Evolutionary conservation across 2,329 filamentous ascomycete species (phyloP).

Genomic region (Aspergillus alliaceus): DNA sequence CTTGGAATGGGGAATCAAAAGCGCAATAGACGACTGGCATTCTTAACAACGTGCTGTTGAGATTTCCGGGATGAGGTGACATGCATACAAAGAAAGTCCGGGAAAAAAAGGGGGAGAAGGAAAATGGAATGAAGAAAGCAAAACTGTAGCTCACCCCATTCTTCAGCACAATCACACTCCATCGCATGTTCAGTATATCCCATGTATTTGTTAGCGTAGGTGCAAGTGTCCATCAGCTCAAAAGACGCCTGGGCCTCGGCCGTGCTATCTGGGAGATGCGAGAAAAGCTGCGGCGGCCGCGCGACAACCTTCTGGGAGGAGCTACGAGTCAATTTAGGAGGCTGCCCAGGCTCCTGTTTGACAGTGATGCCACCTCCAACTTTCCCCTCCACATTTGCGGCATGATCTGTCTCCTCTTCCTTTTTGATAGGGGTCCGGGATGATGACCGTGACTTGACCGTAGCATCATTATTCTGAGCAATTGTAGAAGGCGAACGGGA

Average conservation of each 20-base stretch:
- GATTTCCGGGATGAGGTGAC: not conserved
- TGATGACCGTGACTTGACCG: slow-evolving; percentile 23
- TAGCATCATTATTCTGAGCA: slow-evolving; percentile 17
- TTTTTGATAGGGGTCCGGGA: slow-evolving; percentile 31
- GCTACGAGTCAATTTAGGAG: slow-evolving; percentile 72
- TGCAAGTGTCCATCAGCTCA: slow-evolving; percentile 77
- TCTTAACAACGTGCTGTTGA: not conserved
- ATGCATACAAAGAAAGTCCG: not conserved
- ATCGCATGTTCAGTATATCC: slow-evolving; percentile 89
- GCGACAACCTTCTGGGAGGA: slow-evolving; percentile 67
- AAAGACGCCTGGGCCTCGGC: slow-evolving; percentile 74
- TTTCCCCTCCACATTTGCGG: slow-evolving; percentile 17
- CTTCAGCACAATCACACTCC: slow-evolving; percentile 92
- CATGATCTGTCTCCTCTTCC: slow-evolving; percentile 23
- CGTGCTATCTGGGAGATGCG: slow-evolving; percentile 75
- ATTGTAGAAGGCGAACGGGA: slow-evolving; percentile 17
- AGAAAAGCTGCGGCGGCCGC: slow-evolving; percentile 66
- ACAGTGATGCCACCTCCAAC: slow-evolving; percentile 25
- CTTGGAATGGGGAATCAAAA: not conserved
- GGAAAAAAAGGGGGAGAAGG: slow-evolving; percentile 2
- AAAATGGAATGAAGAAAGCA: slow-evolving; percentile 11
- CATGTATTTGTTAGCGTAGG: slow-evolving; percentile 88
- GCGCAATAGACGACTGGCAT: not conserved
- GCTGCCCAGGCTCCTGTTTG: slow-evolving; percentile 58
- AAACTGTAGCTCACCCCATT: slow-evolving; percentile 73